phyloP scores from a whole-genome alignment of 306 rosid genomes.

The Luffa aegyptiaca region DNA sequence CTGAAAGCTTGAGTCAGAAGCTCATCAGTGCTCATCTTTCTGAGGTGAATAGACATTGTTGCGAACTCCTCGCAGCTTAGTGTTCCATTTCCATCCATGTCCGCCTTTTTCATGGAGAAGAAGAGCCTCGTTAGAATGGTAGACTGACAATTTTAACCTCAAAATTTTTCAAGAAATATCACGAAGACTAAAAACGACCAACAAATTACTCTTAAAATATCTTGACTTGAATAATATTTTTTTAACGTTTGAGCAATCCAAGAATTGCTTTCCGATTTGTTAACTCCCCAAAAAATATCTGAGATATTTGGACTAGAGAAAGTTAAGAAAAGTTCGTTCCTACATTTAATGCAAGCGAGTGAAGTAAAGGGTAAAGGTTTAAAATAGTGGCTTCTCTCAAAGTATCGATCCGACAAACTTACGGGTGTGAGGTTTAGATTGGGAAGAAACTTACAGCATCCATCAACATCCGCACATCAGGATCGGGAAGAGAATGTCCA shows the following conservation, averaged over 20 bases:
- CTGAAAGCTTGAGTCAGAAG: conserved; percentile 64
- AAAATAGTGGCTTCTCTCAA: neutral
- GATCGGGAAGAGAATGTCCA: conserved; percentile 61
- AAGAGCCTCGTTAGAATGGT: neutral
- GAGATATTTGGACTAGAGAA: neutral
- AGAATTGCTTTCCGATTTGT: neutral
- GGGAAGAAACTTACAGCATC: conserved; percentile 61
- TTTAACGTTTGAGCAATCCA: neutral
- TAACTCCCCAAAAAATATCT: neutral
- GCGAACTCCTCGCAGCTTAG: conserved; percentile 71
- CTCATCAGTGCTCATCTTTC: conserved; percentile 59
- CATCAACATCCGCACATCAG: conserved; percentile 61
- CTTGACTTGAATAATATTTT: neutral
- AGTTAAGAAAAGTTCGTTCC: neutral
- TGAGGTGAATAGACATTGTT: conserved; percentile 59
- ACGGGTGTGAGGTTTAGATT: neutral
- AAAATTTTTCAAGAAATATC: neutral
- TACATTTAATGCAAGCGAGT: neutral
- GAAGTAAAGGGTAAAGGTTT: neutral
- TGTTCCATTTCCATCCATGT: conserved; percentile 74
- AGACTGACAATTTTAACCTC: neutral
- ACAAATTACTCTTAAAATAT: neutral
- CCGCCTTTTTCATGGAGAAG: conserved; percentile 45
- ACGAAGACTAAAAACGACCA: neutral
- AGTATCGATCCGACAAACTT: neutral